Percentiles rank a stretch among this genome's conserved stretches.
Evolutionary conservation across 352 stramenopile genomes (phyloP).

Genomic region (Globisporangium abappressorium): DNA sequence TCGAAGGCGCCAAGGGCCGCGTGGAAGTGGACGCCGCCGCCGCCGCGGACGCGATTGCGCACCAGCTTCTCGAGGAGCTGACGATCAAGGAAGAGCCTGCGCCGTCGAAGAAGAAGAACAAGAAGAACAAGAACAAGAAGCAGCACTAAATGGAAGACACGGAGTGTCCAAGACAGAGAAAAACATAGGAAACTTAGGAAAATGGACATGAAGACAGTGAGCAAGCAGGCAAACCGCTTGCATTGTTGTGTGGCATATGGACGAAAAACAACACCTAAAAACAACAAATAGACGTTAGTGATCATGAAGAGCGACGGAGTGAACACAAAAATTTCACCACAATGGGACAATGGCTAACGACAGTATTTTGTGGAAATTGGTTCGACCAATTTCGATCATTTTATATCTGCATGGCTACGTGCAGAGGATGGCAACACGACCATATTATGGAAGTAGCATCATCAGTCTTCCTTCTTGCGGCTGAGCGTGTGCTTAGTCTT

Average conservation of each 20-base stretch:
- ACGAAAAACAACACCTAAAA: constrained; percentile 5
- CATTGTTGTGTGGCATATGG: constrained; percentile 7
- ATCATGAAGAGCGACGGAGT: neutral
- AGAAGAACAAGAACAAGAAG: constrained; percentile 78
- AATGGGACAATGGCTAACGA: neutral
- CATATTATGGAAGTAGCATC: constrained; percentile 3
- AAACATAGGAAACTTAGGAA: constrained; percentile 2
- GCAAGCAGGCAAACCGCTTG: neutral
- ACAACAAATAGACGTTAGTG: constrained; percentile 13
- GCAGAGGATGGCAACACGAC: too few species aligned
- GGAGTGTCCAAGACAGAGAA: neutral
- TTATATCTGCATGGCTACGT: neutral
- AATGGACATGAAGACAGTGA: neutral
- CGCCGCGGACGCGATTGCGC: constrained; percentile 71
- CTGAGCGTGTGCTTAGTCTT: constrained; percentile 33
- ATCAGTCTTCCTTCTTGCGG: constrained; percentile 8
- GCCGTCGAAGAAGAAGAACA: constrained; percentile 60
- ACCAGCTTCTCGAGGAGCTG: constrained; percentile 71
- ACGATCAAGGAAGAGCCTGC: constrained; percentile 60
- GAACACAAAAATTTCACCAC: too few species aligned
- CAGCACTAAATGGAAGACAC: constrained; percentile 16
- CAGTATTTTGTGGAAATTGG: neutral
- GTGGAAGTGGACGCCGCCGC: constrained; percentile 74
- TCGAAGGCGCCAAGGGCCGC: constrained; percentile 82
- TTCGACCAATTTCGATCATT: constrained; percentile 7